Base-by-base conservation (phyloP, 1,284 basidiomycete species). In the Puccinia polysora region DNA sequence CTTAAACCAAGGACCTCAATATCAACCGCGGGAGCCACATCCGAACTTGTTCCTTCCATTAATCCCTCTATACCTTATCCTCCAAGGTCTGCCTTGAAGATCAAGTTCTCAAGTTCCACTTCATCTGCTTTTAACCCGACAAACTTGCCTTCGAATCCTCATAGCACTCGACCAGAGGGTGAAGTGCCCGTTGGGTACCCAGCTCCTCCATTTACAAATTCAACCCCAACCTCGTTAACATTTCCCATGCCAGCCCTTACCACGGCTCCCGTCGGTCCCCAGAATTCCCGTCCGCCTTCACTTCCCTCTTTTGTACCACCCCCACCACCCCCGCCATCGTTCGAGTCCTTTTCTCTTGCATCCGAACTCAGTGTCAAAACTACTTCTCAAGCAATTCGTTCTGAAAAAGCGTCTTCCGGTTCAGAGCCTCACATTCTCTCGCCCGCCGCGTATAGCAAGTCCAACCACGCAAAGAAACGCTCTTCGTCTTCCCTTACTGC, bases 271-370 rank as follows among this genome's bases (percentile, higher is more conserved):
- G 28, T 52, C 23, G 38, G 34, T 2, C 47, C 52, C 23, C 15
- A 34, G 6, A 55, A 50, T 23, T 52, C 50, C 10, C 47, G 25
- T 4, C 38, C 15, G 14, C 7, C 23, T 23, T 25, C 64, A 15
- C 34, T 40, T 40, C 12, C 49, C 23, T 32, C 52, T 14, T 8
- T 52, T 6, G 32, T 52, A 28, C 20, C 45, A 52, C 36, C 52
- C 28, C 30, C 49, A 28, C 65, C 65, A 34, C 65, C 65, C 25
- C 65, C 65, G 34, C 65, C 65, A 14, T 49, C 62, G 5, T 64
- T 64, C 10, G 47, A 64, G 12, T 64, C 49, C 34, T 64, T 64
- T 64, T 67, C 64, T 7, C 52, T 55, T 36, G 50, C 47, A 3
- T 52, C 52, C 15, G 25, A 53, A 43, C 28, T n/a, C 23, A 28